phyloP scores from a whole-genome alignment of 352 stramenopile species.

The Albugo candida region DNA sequence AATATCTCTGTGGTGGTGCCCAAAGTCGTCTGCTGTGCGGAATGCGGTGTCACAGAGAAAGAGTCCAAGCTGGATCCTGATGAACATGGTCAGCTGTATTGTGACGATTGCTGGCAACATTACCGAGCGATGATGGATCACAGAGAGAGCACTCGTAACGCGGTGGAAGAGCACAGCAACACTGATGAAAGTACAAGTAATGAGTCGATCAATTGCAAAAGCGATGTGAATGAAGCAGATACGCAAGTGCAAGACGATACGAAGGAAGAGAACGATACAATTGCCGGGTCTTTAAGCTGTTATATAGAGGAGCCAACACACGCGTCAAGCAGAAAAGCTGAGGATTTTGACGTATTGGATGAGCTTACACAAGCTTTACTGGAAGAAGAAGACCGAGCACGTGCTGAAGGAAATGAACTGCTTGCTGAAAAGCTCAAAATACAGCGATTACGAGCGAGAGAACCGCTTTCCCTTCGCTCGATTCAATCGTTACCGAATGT shows the following conservation, averaged over 20 bases:
- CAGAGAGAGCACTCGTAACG: neutral
- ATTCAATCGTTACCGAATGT: neutral
- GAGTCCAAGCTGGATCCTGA: constrained; percentile 61
- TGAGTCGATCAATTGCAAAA: no score
- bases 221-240: neutral
- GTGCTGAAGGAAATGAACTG: constrained; percentile 47
- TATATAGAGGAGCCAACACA: constrained; percentile 56
- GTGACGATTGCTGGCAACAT: constrained; percentile 76
- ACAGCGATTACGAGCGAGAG: constrained; percentile 15
- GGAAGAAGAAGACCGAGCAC: constrained; percentile 63
- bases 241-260: neutral
- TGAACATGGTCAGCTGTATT: constrained; percentile 71
- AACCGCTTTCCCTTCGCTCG: no score
- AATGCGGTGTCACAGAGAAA: constrained; percentile 56
- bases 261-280: constrained; percentile 43
- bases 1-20: constrained; percentile 63
- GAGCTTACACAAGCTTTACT: constrained; percentile 53
- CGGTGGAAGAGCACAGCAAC: neutral
- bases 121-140: constrained; percentile 26
- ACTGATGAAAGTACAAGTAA: no score
- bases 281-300: constrained; percentile 51
- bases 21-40: constrained; percentile 50
- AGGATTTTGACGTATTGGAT: constrained; percentile 46
- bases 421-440: constrained; percentile 63
- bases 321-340: constrained; percentile 43